Conservation (phyloP, 345 rosid species). For the Turnera subulata region DNA sequence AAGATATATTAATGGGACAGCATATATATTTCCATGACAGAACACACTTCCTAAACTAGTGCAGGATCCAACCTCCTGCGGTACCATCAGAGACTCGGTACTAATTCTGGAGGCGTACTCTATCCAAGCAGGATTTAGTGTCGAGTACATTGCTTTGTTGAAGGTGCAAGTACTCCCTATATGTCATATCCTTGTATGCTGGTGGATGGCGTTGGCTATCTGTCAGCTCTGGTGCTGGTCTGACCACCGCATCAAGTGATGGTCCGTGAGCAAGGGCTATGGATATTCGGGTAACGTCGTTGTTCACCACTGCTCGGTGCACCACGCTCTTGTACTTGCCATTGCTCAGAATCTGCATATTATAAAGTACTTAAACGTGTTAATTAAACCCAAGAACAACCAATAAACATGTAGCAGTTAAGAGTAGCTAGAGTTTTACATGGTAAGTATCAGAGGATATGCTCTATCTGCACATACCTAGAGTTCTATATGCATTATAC, state of each 20-base stretch:
- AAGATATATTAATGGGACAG: too few species aligned
- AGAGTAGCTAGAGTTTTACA: too few species aligned
- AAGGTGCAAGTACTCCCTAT: conserved; percentile 31
- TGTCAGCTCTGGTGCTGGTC: conserved; percentile 29
- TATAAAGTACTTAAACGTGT: too few species aligned
- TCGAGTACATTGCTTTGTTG: conserved; percentile 35
- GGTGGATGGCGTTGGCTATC: conserved; percentile 12
- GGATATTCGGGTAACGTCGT: conserved; percentile 31
- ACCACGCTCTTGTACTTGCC: conserved; percentile 53
- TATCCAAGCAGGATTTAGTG: conserved; percentile 35
- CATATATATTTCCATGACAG: too few species aligned
- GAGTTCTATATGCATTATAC: too few species aligned
- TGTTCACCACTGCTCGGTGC: conserved; percentile 47
- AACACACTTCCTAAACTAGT: conserved; percentile 1
- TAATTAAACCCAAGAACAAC: too few species aligned
- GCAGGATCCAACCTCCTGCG: too few species aligned
- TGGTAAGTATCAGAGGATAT: too few species aligned
- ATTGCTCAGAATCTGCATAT: conserved; percentile 41
- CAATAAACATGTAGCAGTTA: neutral
- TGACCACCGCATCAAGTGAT: conserved; percentile 35
- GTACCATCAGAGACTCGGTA: too few species aligned
- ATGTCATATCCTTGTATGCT: conserved; percentile 30
- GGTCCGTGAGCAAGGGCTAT: conserved; percentile 36
- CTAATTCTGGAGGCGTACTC: conserved; percentile 10
- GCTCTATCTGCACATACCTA: too few species aligned